Conservation (phyloP, 805 yeast species). For the Lachancea meyersii region DNA sequence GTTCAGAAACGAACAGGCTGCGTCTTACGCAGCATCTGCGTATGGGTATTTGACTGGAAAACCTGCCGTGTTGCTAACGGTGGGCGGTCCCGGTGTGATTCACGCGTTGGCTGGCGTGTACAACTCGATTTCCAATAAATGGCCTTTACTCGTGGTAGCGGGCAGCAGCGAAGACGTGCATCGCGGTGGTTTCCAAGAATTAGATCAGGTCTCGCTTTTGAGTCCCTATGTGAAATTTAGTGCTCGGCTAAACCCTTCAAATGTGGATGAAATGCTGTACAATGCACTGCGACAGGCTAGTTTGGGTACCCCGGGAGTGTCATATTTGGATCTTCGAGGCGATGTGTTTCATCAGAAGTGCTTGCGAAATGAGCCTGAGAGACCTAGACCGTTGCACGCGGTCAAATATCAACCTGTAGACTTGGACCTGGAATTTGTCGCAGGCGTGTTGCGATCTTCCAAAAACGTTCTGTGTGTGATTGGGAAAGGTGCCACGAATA, state of each 20-base stretch:
- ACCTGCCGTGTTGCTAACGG: slow-evolving; percentile 65
- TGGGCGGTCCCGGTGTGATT: slow-evolving; percentile 71
- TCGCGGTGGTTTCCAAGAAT: slow-evolving; percentile 66
- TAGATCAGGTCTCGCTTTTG: slow-evolving; percentile 54
- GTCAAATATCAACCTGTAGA: slow-evolving; percentile 17
- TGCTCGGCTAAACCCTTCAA: slow-evolving; percentile 28
- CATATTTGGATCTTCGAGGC: slow-evolving; percentile 64
- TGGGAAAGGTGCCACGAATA: slow-evolving; percentile 61
- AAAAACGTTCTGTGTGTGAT: slow-evolving; percentile 51
- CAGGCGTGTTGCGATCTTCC: slow-evolving; percentile 25
- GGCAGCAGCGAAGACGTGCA: slow-evolving; percentile 48
- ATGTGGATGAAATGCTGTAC: slow-evolving; percentile 17
- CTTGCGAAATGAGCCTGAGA: slow-evolving; percentile 8
- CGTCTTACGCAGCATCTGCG: slow-evolving; percentile 68
- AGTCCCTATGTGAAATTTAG: slow-evolving; percentile 46
- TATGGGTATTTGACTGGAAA: slow-evolving; percentile 59
- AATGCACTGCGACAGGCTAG: slow-evolving; percentile 21
- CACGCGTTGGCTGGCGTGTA: slow-evolving; percentile 64
- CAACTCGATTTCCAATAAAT: slow-evolving; percentile 54
- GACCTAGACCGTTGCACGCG: slow-evolving; percentile 6
- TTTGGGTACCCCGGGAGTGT: slow-evolving; percentile 51
- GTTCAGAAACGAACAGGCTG: slow-evolving; percentile 68
- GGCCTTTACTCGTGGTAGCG: slow-evolving; percentile 62
- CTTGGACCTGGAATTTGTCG: slow-evolving; percentile 28
- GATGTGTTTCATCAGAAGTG: slow-evolving; percentile 39